phyloP scores from a whole-genome alignment of 2,329 filamentous ascomycete genomes.

The Diaporthe velutina region DNA sequence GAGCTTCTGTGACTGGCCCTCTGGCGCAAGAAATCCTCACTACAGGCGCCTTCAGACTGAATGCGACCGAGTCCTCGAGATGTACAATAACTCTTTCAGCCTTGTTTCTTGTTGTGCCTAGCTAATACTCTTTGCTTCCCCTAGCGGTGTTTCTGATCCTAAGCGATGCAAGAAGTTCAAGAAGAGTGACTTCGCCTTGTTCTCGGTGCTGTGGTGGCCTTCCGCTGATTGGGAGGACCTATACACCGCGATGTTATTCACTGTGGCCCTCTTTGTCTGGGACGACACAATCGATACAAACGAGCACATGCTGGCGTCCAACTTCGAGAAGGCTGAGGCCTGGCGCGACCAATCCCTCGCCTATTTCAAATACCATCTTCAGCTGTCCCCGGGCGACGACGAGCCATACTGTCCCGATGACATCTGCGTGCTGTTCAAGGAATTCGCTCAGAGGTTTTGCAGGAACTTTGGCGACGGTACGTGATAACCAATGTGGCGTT shows the following conservation, averaged over 20 bases:
- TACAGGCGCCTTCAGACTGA: constrained; percentile 31
- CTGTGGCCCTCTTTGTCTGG: constrained; percentile 52
- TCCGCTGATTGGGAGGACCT: constrained; percentile 50
- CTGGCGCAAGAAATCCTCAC: constrained; percentile 17
- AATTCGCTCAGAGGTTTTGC: constrained; percentile 40
- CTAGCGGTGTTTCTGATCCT: constrained; percentile 47
- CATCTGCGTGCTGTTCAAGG: constrained; percentile 41
- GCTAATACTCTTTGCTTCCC: constrained; percentile 17
- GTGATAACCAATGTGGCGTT: not conserved
- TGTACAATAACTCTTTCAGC: not conserved
- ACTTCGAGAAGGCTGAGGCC: constrained; percentile 45
- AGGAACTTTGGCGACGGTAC: constrained; percentile 37
- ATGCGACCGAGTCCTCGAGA: constrained; percentile 32
- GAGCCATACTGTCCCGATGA: constrained; percentile 37
- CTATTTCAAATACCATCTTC: constrained; percentile 47
- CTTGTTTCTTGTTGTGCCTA: too few relatives aligned
- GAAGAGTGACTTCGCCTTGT: constrained; percentile 49
- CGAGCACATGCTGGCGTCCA: constrained; percentile 48
- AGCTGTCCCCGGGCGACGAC: constrained; percentile 40
- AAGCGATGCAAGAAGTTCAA: constrained; percentile 49
- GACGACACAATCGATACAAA: constrained; percentile 51
- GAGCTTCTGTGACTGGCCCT: constrained; percentile 35
- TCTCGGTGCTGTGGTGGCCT: constrained; percentile 51
- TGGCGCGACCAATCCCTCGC: constrained; percentile 48
- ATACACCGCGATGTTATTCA: constrained; percentile 48